phyloP scores from a whole-genome alignment of 1,139 yeast species.

The Suhomyces wounanorum region DNA sequence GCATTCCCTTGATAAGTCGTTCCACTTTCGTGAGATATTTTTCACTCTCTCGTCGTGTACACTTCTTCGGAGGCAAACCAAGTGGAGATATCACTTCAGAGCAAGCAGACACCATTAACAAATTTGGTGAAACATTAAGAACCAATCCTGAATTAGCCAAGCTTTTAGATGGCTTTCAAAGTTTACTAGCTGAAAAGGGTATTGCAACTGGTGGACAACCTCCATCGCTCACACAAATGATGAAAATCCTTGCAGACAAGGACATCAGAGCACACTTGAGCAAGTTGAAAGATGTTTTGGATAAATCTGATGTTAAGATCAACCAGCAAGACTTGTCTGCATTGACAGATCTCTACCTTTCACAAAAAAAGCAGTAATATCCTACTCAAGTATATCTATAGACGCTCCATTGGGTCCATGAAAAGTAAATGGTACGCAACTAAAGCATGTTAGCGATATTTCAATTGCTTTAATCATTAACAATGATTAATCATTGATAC shows the following conservation, averaged over 20 bases:
- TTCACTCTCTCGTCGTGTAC: constrained; percentile 4
- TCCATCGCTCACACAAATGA: constrained; percentile 41
- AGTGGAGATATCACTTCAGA: constrained; percentile 10
- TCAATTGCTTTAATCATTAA: too few species aligned
- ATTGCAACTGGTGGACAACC: constrained; percentile 31
- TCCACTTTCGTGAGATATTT: constrained; percentile 3
- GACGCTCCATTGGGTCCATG: not conserved
- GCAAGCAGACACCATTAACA: constrained; percentile 17
- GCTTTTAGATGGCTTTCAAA: constrained; percentile 35
- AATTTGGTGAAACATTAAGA: constrained; percentile 18
- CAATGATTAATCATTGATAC: not conserved
- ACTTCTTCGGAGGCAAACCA: constrained; percentile 13
- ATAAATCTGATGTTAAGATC: constrained; percentile 34
- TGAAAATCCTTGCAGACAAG: constrained; percentile 40
- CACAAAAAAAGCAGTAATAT: constrained; percentile 12
- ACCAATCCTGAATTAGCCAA: constrained; percentile 30
- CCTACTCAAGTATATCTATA: not conserved
- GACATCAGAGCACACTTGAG: constrained; percentile 36
- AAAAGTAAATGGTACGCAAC: not conserved
- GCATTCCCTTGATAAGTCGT: not conserved
- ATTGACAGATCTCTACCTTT: constrained; percentile 23
- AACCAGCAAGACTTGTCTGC: constrained; percentile 38
- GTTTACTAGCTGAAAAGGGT: constrained; percentile 36
- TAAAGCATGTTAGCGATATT: not conserved
- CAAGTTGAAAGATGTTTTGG: constrained; percentile 36